Conservation (phyloP, 2,329 filamentous ascomycete species). For the Albifimbria verrucaria region DNA sequence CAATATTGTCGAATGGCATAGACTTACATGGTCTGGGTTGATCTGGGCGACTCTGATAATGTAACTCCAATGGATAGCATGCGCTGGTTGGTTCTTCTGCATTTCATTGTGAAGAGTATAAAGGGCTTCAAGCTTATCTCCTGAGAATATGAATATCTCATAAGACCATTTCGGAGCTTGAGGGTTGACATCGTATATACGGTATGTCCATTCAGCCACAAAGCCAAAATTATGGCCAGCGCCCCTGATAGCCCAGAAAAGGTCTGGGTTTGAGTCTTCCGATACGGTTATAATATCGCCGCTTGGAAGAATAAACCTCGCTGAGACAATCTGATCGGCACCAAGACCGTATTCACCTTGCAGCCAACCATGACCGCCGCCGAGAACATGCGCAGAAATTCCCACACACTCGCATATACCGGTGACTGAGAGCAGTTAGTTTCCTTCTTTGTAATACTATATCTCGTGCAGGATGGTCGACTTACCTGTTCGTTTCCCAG, state of each 20-base stretch:
- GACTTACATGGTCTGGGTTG: slow-evolving; percentile 5
- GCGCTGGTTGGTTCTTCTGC: slow-evolving; percentile 11
- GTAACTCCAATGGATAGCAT: slow-evolving; percentile 14
- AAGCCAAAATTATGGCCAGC: slow-evolving; percentile 55
- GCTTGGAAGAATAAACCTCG: slow-evolving; percentile 46
- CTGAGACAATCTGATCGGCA: slow-evolving; percentile 45
- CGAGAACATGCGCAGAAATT: slow-evolving; percentile 44
- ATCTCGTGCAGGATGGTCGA: neutral
- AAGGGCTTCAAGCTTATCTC: slow-evolving; percentile 14
- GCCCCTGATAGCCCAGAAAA: slow-evolving; percentile 44
- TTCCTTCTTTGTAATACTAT: neutral
- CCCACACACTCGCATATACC: slow-evolving; percentile 33
- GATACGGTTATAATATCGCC: slow-evolving; percentile 35
- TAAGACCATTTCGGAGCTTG: slow-evolving; percentile 30
- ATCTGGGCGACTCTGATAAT: slow-evolving; percentile 14
- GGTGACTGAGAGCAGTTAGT: slow-evolving; percentile 24
- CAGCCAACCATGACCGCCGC: slow-evolving; percentile 50
- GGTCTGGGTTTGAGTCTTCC: slow-evolving; percentile 32
- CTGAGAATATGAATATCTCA: slow-evolving; percentile 33
- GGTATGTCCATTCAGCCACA: slow-evolving; percentile 43
- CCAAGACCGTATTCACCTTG: slow-evolving; percentile 48
- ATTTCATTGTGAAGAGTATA: slow-evolving; percentile 11
- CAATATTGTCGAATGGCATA: rapidly evolving
- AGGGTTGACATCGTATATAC: slow-evolving; percentile 41
- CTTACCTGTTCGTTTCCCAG: slow-evolving; percentile 38